Conservation (phyloP, 108 stramenopile species). For the Nitzschia sp. region DNA sequence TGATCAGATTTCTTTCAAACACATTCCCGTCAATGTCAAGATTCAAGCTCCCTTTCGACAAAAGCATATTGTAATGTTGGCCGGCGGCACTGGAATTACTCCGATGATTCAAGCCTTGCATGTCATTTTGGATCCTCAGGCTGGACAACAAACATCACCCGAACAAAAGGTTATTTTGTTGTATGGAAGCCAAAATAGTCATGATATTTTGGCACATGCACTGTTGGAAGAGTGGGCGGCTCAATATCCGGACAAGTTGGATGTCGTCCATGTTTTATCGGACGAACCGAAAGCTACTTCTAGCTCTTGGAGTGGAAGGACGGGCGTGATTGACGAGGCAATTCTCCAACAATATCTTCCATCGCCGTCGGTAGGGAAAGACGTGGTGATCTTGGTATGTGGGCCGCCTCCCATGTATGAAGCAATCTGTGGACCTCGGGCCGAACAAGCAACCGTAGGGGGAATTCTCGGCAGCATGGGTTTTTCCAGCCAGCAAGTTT, state of each 20-base stretch:
- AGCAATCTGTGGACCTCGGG: constrained; percentile 84
- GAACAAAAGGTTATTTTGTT: constrained; percentile 69
- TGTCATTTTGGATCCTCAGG: constrained; percentile 62
- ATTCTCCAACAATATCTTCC: constrained; percentile 69
- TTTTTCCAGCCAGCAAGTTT: constrained; percentile 83
- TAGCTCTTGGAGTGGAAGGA: constrained; percentile 55
- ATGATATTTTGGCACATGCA: constrained; percentile 88
- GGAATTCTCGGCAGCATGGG: constrained; percentile 89
- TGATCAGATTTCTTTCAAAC: constrained; percentile 74
- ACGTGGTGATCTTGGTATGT: constrained; percentile 85
- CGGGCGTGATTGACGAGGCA: constrained; percentile 76
- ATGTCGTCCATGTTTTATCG: constrained; percentile 69
- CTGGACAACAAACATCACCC: neutral
- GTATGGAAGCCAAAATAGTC: constrained; percentile 71
- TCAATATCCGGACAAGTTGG: constrained; percentile 46
- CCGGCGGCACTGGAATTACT: constrained; percentile 97
- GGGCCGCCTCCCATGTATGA: constrained; percentile 94
- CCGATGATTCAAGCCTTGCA: constrained; percentile 97
- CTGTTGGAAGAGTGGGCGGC: constrained; percentile 71
- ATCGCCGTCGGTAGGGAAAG: constrained; percentile 24
- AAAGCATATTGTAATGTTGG: constrained; percentile 91
- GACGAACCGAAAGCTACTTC: constrained; percentile 62
- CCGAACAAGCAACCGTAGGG: constrained; percentile 65
- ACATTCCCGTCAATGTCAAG: constrained; percentile 87
- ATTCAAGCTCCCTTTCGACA: constrained; percentile 77